These are phyloP conservation scores for Fusarium sp. DNA, from an alignment of 2,329 filamentous ascomycete species.

Conservation along the genomic window DNA sequence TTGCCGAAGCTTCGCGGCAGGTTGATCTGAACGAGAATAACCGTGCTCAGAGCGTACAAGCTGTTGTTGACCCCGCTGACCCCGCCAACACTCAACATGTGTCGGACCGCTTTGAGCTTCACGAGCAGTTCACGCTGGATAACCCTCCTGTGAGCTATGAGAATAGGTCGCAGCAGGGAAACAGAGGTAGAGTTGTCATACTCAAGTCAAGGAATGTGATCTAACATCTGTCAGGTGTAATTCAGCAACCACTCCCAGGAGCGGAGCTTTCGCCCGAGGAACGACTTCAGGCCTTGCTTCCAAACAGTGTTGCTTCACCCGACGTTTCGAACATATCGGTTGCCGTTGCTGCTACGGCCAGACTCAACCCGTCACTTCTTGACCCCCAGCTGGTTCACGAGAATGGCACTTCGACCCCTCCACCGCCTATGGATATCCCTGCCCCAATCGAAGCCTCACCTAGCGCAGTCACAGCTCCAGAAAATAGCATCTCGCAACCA, in stretches of 20 bases:
- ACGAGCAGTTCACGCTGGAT: slow-evolving; percentile 71
- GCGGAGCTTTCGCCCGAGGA: slow-evolving; percentile 62
- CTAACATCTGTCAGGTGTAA: slow-evolving; percentile 37
- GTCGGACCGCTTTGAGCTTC: slow-evolving; percentile 64
- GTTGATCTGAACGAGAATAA: slow-evolving; percentile 76
- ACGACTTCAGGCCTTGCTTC: slow-evolving; percentile 63
- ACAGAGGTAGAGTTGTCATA: slow-evolving; percentile 43
- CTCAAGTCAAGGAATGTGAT: not conserved
- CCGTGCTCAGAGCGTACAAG: slow-evolving; percentile 60
- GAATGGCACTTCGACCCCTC: slow-evolving; percentile 50
- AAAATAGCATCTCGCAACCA: slow-evolving; percentile 55
- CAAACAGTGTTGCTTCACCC: slow-evolving; percentile 54
- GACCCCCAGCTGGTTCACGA: slow-evolving; percentile 63
- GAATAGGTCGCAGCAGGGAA: slow-evolving; percentile 44
- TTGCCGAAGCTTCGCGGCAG: slow-evolving; percentile 89
- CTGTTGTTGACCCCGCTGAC: slow-evolving; percentile 50
- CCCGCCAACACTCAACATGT: slow-evolving; percentile 44
- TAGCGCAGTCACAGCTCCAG: slow-evolving; percentile 41
- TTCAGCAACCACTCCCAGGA: slow-evolving; percentile 47
- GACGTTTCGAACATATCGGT: slow-evolving; percentile 67
- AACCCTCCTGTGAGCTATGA: slow-evolving; percentile 67
- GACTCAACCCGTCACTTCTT: slow-evolving; percentile 67
- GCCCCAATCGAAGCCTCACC: slow-evolving; percentile 43
- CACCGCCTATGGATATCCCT: slow-evolving; percentile 45
- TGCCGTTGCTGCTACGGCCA: slow-evolving; percentile 68